Evolutionary conservation across 2,329 filamentous ascomycete genomes (phyloP), one percentile per base, ranked within the genome.

Genomic region (Didymella pomorum): DNA sequence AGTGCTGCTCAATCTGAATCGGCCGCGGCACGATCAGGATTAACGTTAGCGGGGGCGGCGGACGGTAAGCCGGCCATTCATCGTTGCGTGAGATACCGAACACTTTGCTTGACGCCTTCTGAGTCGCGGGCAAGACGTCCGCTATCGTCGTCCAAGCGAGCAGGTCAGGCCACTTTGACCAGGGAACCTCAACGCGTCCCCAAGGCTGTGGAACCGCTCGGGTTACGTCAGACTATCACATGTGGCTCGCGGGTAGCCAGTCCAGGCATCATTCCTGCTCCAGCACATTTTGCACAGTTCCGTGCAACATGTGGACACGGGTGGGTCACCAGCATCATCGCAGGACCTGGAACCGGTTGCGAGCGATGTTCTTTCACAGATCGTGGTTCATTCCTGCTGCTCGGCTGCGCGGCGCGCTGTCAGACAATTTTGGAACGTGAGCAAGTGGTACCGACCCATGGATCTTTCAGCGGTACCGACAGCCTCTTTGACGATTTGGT

Each of bases 1-100:
- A 28, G 33, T 12, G 35, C 45, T 45, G 25, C 54, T 57, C 35
- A 42, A 51, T 46, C 54, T 52, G 54, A 57, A 58, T 54, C 50
- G 44, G n/a, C n/a, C 48, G 31, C 56, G 50, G 56, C 56, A 58
- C 50, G 56, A 58, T 58, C 50, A 58, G 31, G 50, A 58, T 58
- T 46, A 18, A 50, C 50, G 46, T 58, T 54, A 58, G 56, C 56
- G 56, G 56, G 45, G 56, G 45, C 46, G 46, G 41, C 51, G 56
- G 50, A 58, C 46, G 51, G 23, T 43, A 45, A 18, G 39, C 56
- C 51, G 45, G 41, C 56, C 56, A 58, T 50, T 58, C 56, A 51
- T 47, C 50, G 56, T 43, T 58, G 56, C 23, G 45, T 52, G 21
- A 44, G 20, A 49, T 49, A 39, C 44, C 49, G 45, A 58, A 35